These are phyloP conservation scores for Pichia exigua DNA, from an alignment of 805 yeast genomes.

Conservation along the genomic window DNA sequence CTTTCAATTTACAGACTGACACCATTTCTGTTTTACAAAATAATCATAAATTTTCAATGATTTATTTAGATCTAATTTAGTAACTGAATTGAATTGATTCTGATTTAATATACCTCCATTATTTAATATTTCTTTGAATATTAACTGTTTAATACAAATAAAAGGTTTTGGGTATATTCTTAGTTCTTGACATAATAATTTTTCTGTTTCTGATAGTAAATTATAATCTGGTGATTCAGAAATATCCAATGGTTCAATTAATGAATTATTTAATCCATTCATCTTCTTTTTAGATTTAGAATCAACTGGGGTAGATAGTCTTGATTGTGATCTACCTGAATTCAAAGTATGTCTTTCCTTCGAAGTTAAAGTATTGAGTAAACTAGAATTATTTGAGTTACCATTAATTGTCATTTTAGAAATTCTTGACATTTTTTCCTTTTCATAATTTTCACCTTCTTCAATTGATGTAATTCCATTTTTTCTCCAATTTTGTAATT, in stretches of 20 bases:
- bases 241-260: conserved; percentile 53
- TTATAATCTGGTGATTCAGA: conserved; percentile 77
- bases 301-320: conserved; percentile 24
- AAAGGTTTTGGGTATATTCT: conserved; percentile 91
- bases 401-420: conserved; percentile 22
- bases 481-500: conserved; percentile 87
- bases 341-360: conserved; percentile 27
- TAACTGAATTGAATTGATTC: conserved; percentile 74
- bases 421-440: conserved; percentile 68
- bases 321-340: conserved; percentile 24
- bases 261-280: conserved; percentile 24
- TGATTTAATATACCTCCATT: conserved; percentile 80
- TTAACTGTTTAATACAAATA: conserved; percentile 80
- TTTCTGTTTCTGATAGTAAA: conserved; percentile 80
- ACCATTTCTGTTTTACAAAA: conserved; percentile 90
- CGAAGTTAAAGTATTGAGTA: conserved; percentile 10
- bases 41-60: conserved; percentile 87
- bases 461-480: conserved; percentile 83
- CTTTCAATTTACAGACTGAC: conserved; percentile 19
- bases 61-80: conserved; percentile 80
- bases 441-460: conserved; percentile 77
- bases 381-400: conserved; percentile 2
- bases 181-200: conserved; percentile 71
- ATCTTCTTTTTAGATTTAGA: conserved; percentile 3
- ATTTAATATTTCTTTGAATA: conserved; percentile 79